Conservation (phyloP, 441 rosid species). For the Flueggea neowawraea region DNA sequence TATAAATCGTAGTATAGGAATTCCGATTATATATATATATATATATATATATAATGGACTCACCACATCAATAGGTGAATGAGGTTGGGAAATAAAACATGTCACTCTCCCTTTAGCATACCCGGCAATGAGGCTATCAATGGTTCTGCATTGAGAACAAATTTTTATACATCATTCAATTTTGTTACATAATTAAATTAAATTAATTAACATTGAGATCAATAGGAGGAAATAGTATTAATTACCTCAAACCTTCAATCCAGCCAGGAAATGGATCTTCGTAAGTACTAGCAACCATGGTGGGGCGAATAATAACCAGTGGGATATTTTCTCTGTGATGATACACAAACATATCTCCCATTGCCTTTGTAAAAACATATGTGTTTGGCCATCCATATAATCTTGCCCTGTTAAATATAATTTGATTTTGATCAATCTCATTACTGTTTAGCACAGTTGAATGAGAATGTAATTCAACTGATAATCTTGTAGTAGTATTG, state of each 20-base stretch:
- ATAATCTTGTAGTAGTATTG: no score
- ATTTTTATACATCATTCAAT: not conserved
- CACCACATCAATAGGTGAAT: conserved; percentile 55
- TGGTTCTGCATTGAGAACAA: conserved; percentile 43
- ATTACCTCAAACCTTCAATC: conserved; percentile 48
- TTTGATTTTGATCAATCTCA: not conserved
- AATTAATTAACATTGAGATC: not conserved
- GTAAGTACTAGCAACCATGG: conserved; percentile 45
- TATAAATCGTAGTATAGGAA: no score
- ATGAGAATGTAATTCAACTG: no score
- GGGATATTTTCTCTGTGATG: conserved; percentile 25
- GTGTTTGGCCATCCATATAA: conserved; percentile 59
- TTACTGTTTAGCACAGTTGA: not conserved
- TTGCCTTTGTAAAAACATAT: conserved; percentile 51
- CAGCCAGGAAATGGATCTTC: conserved; percentile 49
- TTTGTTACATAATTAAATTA: not conserved
- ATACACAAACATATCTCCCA: conserved; percentile 48
- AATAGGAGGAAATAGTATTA: not conserved
- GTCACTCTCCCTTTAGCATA: conserved; percentile 69
- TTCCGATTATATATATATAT: no score
- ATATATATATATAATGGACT: conserved; percentile 9
- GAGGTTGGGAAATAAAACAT: conserved; percentile 50
- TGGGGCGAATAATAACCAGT: conserved; percentile 32
- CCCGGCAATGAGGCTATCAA: conserved; percentile 69
- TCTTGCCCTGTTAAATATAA: conserved; percentile 31